Evolutionary conservation across 352 stramenopile genomes (phyloP), one percentile per base, ranked within the genome.

Genomic region (Globisporangium iwayamae): DNA sequence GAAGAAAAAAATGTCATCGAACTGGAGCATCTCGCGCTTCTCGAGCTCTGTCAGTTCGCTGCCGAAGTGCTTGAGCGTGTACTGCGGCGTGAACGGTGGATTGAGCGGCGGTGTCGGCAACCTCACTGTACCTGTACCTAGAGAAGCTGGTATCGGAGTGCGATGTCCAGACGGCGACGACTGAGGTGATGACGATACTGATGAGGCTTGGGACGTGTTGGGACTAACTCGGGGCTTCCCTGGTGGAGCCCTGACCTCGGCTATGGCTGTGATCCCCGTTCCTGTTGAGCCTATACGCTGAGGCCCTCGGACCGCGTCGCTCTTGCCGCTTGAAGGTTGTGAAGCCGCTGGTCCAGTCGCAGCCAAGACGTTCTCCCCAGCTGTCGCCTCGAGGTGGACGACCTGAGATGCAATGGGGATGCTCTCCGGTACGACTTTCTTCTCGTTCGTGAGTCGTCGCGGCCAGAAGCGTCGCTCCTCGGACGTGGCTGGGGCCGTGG

Each of bases 21-120:
- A 84, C 50, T 72, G 56, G 6, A 74, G 45, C 52, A 93, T 78
- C 64, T 93, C 82, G 48, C 63, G 46, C 34, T 74, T 61, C 36
- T 93, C 85, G 5, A 81, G 71, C 3, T 51, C 10, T 2, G 75
- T 88, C 45, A 91, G 74, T 32, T 90, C 73, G 62, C 58, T 18
- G 57, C 54, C 32, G 45, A 47, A 66, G 20, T 48, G 16, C 7
- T 39, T 34, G 6, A 62, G 50, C 13, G 50, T 46, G 22, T 56
- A 48, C 39, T 72, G 63, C 46, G 67, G 59, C 47, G 73, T 58
- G 32, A 80, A 78, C 28, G 77, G 69, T 14, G 67, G 66, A 0
- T 71, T 61, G 1, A 63, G 73, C 0, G 46, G 48, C 3, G 73
- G 60, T 56, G 67, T 72, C 34, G 56, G 62, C 20, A 52, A 25